phyloP scores from a whole-genome alignment of 2,329 filamentous ascomycete genomes.

The Aspergillus caelatus region DNA sequence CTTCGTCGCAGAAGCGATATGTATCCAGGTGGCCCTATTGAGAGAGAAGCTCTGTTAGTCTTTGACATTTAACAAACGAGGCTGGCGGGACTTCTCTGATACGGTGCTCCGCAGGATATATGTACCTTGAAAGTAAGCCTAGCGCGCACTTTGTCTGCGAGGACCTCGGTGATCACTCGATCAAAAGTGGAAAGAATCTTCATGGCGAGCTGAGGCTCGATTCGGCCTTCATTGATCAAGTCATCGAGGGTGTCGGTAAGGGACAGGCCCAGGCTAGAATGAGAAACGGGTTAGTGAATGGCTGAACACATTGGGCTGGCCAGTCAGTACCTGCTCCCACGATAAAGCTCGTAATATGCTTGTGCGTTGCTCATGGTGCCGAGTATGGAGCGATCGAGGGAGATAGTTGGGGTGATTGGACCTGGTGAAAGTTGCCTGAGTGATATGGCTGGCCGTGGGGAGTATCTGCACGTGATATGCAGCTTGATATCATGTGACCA shows the following conservation, averaged over 20 bases:
- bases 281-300: constrained; percentile 12
- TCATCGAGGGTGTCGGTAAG: constrained; percentile 97
- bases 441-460: not conserved
- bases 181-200: constrained; percentile 97
- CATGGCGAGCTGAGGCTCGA: constrained; percentile 98
- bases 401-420: constrained; percentile 12
- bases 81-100: not conserved
- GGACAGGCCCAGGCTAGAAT: constrained; percentile 79
- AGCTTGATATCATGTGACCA: not conserved
- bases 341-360: constrained; percentile 90
- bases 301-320: too few relatives aligned
- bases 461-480: constrained; percentile 20
- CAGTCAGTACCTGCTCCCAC: constrained; percentile 81
- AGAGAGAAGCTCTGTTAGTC: constrained; percentile 19
- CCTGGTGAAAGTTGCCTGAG: constrained; percentile 12
- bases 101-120: not conserved
- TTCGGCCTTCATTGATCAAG: constrained; percentile 88
- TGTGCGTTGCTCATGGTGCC: constrained; percentile 51
- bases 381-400: not conserved
- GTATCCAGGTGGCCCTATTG: constrained; percentile 89
- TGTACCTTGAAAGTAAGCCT: constrained; percentile 90
- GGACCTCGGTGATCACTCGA: constrained; percentile 84
- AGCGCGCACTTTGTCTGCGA: constrained; percentile 90
- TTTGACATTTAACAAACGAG: not conserved
- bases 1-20: constrained; percentile 98